Conservation (phyloP, 1,139 yeast species). For the Kodamaea sp. region DNA sequence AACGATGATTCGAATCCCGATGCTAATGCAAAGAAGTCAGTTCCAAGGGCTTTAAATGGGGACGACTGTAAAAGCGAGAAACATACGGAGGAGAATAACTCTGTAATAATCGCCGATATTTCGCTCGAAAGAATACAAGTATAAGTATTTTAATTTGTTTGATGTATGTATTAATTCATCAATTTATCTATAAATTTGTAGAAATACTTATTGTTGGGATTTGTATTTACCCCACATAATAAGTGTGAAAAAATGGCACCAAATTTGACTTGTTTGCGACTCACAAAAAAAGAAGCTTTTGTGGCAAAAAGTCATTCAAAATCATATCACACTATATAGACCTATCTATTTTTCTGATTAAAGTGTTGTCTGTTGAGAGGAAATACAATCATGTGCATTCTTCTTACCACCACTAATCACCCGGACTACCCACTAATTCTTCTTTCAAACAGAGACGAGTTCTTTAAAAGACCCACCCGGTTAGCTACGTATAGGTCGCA, state of each 20-base stretch:
- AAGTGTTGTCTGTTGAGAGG: too few species aligned
- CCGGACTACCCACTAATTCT: constrained; percentile 67
- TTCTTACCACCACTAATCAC: constrained; percentile 57
- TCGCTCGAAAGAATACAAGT: constrained; percentile 6
- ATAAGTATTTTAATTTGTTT: too few species aligned
- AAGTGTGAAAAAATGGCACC: background rate
- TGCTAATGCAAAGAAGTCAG: background rate
- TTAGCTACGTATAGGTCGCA: constrained; percentile 49
- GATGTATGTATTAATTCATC: too few species aligned
- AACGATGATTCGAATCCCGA: background rate
- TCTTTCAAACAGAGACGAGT: constrained; percentile 85
- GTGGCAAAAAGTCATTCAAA: too few species aligned
- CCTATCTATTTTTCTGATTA: too few species aligned
- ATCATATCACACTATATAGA: too few species aligned
- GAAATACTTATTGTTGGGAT: too few species aligned
- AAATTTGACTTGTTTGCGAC: too few species aligned
- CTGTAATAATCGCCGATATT: constrained; percentile 3
- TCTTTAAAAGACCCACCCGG: constrained; percentile 66
- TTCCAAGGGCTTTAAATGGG: background rate
- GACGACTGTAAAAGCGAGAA: background rate
- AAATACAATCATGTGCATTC: constrained; percentile 53
- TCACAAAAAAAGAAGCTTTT: too few species aligned
- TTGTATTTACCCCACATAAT: background rate
- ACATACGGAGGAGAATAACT: background rate
- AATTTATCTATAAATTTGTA: too few species aligned